Percentiles rank a stretch among this genome's conserved stretches.
Conservation (phyloP, 1,139 yeast genomes). For the Barnettozyma hawaiiensis region DNA sequence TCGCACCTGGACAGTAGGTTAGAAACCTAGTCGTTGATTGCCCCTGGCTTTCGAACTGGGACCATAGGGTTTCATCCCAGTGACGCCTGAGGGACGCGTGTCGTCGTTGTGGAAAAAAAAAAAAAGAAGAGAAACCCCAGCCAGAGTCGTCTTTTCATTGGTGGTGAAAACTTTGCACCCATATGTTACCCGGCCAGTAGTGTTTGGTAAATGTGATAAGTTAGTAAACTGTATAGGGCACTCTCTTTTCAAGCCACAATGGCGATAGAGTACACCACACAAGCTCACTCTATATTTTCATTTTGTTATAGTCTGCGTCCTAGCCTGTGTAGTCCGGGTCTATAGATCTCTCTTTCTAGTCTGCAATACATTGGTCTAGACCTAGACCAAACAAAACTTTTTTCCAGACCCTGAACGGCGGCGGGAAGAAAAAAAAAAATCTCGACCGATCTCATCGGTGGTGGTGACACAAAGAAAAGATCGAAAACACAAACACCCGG, state of each 20-base stretch:
- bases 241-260: no score
- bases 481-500: no score
- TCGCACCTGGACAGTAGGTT: constrained; percentile 4
- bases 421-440: not conserved
- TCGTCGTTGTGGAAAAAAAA: not conserved
- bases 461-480: not conserved
- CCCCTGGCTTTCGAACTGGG: constrained; percentile 12
- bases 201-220: no score
- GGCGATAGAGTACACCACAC: no score
- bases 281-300: no score
- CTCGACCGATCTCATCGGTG: not conserved
- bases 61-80: not conserved
- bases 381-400: not conserved
- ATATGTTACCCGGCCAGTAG: not conserved
- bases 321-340: no score
- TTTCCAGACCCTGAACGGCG: not conserved
- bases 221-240: no score
- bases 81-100: constrained; percentile 13
- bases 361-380: not conserved
- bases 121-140: not conserved
- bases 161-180: not conserved
- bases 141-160: not conserved
- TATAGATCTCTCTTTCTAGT: not conserved
- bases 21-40: constrained; percentile 5
- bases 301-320: no score